phyloP scores from a whole-genome alignment of 2,329 filamentous ascomycete genomes.

The Chaetomium strumarium region DNA sequence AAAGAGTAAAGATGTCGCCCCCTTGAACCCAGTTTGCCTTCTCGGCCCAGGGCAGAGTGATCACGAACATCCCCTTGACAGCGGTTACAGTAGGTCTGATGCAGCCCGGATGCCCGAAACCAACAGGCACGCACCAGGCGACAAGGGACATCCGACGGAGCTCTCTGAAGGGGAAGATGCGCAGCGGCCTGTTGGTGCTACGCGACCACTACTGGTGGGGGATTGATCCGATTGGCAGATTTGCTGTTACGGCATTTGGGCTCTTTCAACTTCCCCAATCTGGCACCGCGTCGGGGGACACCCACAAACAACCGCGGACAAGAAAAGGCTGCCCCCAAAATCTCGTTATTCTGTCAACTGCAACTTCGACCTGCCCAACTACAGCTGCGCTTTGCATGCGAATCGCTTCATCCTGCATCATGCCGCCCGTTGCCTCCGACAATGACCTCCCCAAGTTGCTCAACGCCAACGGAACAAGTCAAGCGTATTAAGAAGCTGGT shows the following conservation, averaged over 20 bases:
- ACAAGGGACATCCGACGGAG: too few species aligned
- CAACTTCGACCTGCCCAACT: background rate
- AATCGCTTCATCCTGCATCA: slow-evolving; percentile 1
- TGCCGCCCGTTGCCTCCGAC: slow-evolving; percentile 11
- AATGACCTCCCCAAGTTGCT: slow-evolving; percentile 15
- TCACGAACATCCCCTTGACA: too few species aligned
- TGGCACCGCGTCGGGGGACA: background rate
- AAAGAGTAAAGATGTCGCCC: too few species aligned
- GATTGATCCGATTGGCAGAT: background rate
- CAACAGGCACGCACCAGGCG: too few species aligned
- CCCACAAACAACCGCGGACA: background rate
- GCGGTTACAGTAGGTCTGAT: too few species aligned
- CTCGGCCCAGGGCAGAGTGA: too few species aligned
- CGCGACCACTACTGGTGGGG: too few species aligned
- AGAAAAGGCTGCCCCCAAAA: background rate
- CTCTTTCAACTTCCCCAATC: background rate
- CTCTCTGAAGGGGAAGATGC: too few species aligned
- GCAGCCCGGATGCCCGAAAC: too few species aligned
- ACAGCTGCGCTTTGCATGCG: background rate
- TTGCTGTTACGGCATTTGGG: background rate
- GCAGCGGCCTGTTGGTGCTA: too few species aligned
- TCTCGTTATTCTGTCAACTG: background rate
- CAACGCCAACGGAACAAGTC: slow-evolving; percentile 13
- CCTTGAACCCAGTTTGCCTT: too few species aligned
- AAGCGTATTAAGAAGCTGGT: slow-evolving; percentile 11